These are phyloP conservation scores for Ceratocystis eucalypticola DNA, from an alignment of 2,329 filamentous ascomycete species.

Conservation along the genomic window DNA sequence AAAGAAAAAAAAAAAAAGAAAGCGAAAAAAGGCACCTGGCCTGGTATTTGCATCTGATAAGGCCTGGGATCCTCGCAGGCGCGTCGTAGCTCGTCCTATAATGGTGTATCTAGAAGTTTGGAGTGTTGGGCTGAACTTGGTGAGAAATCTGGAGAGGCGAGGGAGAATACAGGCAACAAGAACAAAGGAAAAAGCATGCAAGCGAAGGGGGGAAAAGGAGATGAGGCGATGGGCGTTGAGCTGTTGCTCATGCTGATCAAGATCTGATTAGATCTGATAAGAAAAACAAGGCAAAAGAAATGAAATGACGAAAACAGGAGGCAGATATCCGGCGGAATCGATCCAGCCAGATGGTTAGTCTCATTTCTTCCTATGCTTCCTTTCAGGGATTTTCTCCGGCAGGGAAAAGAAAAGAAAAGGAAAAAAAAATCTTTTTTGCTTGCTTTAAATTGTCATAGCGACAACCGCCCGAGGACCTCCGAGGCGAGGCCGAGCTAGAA, in stretches of 20 bases:
- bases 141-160: background rate
- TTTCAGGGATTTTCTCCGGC: background rate
- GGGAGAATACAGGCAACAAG: background rate
- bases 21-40: background rate
- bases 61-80: slow-evolving; percentile 12
- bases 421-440: background rate
- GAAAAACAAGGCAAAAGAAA: background rate
- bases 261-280: slow-evolving; percentile 10
- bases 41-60: slow-evolving; percentile 9
- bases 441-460: background rate
- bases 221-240: background rate
- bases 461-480: background rate
- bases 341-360: background rate
- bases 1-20: background rate
- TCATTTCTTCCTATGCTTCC: background rate
- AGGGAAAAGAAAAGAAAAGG: background rate
- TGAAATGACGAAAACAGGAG: background rate
- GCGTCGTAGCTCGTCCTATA: slow-evolving; percentile 7
- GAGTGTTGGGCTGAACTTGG: background rate
- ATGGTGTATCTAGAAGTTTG: slow-evolving; percentile 6
- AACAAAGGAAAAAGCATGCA: background rate
- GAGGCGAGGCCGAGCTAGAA: background rate
- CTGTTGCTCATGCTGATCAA: background rate
- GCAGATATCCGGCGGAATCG: background rate
- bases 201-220: background rate